Conservation (phyloP, 1,284 basidiomycete species). For the Boletus hoseneyae region DNA sequence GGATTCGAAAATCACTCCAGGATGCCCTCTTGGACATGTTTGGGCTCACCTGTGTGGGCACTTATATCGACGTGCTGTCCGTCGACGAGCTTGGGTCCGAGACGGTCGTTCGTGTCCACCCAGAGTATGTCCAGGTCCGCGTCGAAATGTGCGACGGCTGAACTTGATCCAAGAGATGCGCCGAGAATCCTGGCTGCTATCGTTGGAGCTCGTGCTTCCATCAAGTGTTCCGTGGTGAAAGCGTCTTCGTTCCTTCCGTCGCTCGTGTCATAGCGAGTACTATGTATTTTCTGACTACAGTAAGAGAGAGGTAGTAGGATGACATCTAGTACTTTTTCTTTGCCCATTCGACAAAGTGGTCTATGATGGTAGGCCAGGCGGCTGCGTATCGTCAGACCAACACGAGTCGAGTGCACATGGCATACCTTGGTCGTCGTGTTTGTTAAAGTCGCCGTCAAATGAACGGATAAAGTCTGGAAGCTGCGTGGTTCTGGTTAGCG, state of each 20-base stretch:
- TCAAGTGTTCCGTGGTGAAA: conserved; percentile 35
- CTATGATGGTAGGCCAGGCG: conserved; percentile 87
- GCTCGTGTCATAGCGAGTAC: conserved; percentile 18
- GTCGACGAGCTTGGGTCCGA: conserved; percentile 31
- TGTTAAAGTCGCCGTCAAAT: conserved; percentile 77
- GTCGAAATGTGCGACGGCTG: neutral
- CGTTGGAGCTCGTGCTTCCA: conserved; percentile 29
- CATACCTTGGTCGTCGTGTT: conserved; percentile 83
- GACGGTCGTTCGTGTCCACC: conserved; percentile 36
- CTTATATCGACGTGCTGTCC: conserved; percentile 43
- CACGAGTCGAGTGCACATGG: neutral
- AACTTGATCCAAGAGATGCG: conserved; percentile 34
- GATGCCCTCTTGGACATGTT: conserved; percentile 43
- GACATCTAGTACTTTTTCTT: conserved; percentile 30
- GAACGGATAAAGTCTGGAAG: conserved; percentile 80
- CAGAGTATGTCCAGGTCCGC: conserved; percentile 19
- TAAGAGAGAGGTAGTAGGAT: too few species aligned
- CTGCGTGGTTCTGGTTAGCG: conserved; percentile 37
- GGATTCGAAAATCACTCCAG: conserved; percentile 41
- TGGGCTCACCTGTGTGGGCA: conserved; percentile 38
- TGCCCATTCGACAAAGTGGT: conserved; percentile 81
- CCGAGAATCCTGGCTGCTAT: conserved; percentile 39
- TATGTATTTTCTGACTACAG: too few species aligned
- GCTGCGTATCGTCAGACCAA: conserved; percentile 40
- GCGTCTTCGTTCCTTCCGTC: conserved; percentile 44